Base-by-base conservation (phyloP, 2,329 filamentous ascomycete species). In the Magnaporthiopsis poae region DNA sequence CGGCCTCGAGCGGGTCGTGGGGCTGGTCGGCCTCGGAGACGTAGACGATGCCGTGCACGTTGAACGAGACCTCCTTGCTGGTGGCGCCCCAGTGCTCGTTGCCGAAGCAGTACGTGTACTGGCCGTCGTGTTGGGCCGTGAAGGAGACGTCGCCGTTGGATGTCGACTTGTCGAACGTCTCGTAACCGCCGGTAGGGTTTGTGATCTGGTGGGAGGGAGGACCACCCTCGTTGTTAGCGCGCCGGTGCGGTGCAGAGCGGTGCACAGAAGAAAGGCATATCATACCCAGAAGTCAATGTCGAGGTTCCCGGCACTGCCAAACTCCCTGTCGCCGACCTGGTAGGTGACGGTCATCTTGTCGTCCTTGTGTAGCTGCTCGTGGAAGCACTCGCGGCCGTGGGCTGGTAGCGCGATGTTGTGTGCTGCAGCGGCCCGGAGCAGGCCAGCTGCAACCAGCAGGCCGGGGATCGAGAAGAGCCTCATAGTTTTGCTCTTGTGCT, bases 311-410 rank as follows among this genome's bases (percentile, higher is more conserved):
- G 92, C 93, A 65, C 90, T 91, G 65, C 94, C 94, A 79, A 96
- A 97, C 77, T 99, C 95, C 71, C 94, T 84, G 77, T 99, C 95
- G 75, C 95, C 95, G 68, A 98, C 94, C 81, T 98, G 95, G 84
- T 96, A 99, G 36, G 93, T 96, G 68, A 99, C 93, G 11, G 92
- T 97, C 95, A 99, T 99, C 79, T 90, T 91, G 82, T 99, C 95
- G 78, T 96, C 95, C 77, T 85, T 87, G 82, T 96, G 94, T 68
- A 99, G 87, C 73, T 83, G 80, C 82, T 99, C 95, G 83, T 96
- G 91, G 85, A 98, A 99, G 83, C 95, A 99, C 82, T 99, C 95
- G 80, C 92, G 87, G 75, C 92, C 91, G 80, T 99, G 92, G 72
- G 93, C 90, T 69, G 89, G 89, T 74, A 99, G 88, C 78, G 95